Conservation (phyloP, 2,329 filamentous ascomycete species). For the Cercospora beticola region DNA sequence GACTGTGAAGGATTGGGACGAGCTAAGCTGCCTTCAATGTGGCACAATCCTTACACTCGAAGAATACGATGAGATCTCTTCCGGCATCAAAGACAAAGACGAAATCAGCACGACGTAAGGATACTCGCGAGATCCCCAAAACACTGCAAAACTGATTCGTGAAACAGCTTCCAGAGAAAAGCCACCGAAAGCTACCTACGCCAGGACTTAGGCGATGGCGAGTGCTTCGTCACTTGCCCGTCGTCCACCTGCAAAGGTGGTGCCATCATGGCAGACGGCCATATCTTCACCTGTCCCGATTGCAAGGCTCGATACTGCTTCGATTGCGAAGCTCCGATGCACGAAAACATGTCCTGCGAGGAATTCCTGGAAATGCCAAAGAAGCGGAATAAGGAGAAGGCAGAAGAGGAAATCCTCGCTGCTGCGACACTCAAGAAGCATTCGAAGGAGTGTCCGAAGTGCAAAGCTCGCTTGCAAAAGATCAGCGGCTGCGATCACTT, state of each 20-base stretch:
- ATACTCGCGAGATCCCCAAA: no score
- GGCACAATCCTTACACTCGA: neutral
- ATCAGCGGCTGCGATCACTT: constrained; percentile 10
- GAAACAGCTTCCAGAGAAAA: constrained; percentile 8
- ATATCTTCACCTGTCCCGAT: constrained; percentile 15
- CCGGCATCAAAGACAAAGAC: neutral
- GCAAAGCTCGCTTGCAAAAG: constrained; percentile 6
- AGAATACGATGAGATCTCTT: neutral
- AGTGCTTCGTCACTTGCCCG: constrained; percentile 10
- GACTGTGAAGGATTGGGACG: constrained; percentile 11
- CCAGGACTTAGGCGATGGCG: neutral
- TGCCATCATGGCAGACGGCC: constrained; percentile 5
- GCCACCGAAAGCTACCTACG: constrained; percentile 7
- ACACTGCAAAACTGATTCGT: no score
- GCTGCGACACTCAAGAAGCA: neutral
- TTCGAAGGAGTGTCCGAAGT: constrained; percentile 21
- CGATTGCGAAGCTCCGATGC: constrained; percentile 14
- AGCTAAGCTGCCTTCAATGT: constrained; percentile 8
- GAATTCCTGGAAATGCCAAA: neutral
- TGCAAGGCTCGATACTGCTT: constrained; percentile 14
- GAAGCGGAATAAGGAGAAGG: constrained; percentile 4
- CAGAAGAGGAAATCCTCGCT: constrained; percentile 2
- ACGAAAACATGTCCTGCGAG: constrained; percentile 8
- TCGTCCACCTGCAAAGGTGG: constrained; percentile 3
- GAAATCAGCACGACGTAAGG: no score